Percentiles rank a stretch among this genome's conserved stretches.
Conservation (phyloP, 1,284 basidiomycete genomes). For the Malassezia psittaci region DNA sequence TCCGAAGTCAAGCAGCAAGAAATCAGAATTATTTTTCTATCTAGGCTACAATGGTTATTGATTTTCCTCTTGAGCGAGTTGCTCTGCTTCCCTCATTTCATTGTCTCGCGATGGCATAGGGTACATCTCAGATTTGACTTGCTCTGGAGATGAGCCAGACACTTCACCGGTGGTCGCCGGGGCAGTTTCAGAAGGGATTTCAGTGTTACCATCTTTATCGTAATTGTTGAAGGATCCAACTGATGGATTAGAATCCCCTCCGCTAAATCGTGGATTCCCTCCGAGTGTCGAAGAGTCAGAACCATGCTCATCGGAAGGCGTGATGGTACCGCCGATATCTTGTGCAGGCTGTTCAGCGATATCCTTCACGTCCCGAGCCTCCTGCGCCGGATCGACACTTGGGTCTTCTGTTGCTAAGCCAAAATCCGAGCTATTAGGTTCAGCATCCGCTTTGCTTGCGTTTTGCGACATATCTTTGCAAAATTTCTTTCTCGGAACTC, state of each 20-base stretch:
- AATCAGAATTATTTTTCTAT: not conserved
- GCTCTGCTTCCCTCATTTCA: not conserved
- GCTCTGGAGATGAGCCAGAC: no score
- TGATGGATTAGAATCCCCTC: no score
- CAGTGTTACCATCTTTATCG: no score
- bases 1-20: no score
- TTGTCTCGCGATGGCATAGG: not conserved
- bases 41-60: not conserved
- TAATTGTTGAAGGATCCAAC: no score
- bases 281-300: not conserved
- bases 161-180: no score
- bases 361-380: not conserved
- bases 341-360: not conserved
- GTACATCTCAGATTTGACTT: not conserved
- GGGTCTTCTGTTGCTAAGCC: not conserved
- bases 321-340: not conserved
- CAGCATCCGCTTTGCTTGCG: not conserved
- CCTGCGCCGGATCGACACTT: not conserved
- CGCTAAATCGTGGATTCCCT: not conserved
- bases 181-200: no score
- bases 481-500: no score
- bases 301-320: not conserved
- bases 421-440: not conserved
- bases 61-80: not conserved
- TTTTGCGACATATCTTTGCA: no score